Conservation (phyloP, 2,329 filamentous ascomycete genomes). For the Phoma sp. region DNA sequence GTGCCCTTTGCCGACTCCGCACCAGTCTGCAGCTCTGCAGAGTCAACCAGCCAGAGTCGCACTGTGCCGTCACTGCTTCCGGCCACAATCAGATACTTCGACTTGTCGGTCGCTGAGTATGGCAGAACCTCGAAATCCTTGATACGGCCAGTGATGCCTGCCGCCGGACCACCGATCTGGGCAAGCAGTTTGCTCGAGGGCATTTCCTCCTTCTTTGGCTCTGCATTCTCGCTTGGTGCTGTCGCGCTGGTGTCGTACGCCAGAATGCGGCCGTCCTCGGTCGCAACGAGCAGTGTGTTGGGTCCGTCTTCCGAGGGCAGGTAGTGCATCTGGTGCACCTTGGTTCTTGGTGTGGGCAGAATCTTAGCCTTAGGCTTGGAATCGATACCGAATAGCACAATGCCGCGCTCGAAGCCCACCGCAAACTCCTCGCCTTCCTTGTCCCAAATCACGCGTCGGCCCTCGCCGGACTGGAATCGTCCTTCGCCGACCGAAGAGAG, state of each 20-base stretch:
- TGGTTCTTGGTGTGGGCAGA: constrained; percentile 70
- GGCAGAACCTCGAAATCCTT: constrained; percentile 83
- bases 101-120: constrained; percentile 47
- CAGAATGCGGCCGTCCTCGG: constrained; percentile 86
- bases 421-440: constrained; percentile 79
- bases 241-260: constrained; percentile 76
- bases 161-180: constrained; percentile 77
- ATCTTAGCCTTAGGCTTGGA: constrained; percentile 79
- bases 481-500: constrained; percentile 78
- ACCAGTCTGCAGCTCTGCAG: constrained; percentile 29
- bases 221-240: constrained; percentile 36
- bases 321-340: constrained; percentile 84
- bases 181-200: constrained; percentile 68
- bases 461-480: constrained; percentile 79
- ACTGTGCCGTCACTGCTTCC: constrained; percentile 85
- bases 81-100: constrained; percentile 65
- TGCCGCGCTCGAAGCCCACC: constrained; percentile 85
- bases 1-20: constrained; percentile 20
- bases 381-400: constrained; percentile 86
- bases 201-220: constrained; percentile 54
- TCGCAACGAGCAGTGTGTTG: constrained; percentile 76
- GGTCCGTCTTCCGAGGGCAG: constrained; percentile 58
- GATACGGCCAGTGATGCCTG: constrained; percentile 72
- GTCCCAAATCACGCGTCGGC: constrained; percentile 81
- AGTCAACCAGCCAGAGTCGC: constrained; percentile 72